Percentiles rank a stretch among this genome's conserved stretches.
phyloP scores from a whole-genome alignment of 495 filamentous ascomycete genomes.

The Talaromyces wortmannii region DNA sequence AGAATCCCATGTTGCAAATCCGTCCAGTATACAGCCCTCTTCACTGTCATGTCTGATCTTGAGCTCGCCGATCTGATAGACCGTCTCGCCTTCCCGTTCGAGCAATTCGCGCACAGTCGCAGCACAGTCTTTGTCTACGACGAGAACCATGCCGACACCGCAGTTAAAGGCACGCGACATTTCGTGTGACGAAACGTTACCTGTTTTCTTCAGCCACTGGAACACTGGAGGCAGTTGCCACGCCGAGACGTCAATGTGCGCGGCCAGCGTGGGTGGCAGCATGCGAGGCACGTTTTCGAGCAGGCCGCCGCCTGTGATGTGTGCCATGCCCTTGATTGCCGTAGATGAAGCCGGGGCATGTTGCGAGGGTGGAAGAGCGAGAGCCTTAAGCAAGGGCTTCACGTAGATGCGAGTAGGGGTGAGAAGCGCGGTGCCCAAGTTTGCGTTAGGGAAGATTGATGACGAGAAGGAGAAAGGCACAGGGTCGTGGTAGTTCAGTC shows the following conservation, averaged over 20 bases:
- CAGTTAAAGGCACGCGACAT: constrained; percentile 92
- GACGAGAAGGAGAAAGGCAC: constrained; percentile 60
- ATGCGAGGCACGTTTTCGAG: constrained; percentile 90
- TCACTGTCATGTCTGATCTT: constrained; percentile 32
- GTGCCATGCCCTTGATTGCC: constrained; percentile 89
- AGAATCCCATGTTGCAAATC: constrained; percentile 63
- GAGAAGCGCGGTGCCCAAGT: constrained; percentile 66
- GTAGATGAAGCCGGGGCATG: constrained; percentile 47
- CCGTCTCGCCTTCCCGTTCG: constrained; percentile 62
- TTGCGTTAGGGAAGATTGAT: constrained; percentile 5
- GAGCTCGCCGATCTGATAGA: constrained; percentile 69
- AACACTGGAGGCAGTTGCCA: constrained; percentile 76
- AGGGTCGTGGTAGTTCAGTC: constrained; percentile 58
- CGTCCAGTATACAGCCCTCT: constrained; percentile 62
- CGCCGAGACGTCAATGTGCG: constrained; percentile 62
- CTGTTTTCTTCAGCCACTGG: constrained; percentile 72
- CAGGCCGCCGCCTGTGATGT: constrained; percentile 93
- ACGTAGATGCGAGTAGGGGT: constrained; percentile 82
- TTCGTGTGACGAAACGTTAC: constrained; percentile 66
- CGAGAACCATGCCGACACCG: constrained; percentile 87
- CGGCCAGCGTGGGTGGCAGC: constrained; percentile 69
- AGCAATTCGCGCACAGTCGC: constrained; percentile 43
- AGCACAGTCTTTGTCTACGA: constrained; percentile 53
- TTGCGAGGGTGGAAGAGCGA: constrained; percentile 25
- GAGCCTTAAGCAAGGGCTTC: constrained; percentile 58